phyloP scores from a whole-genome alignment of 257 asterid genomes.

The Thymus mandschuricus region DNA sequence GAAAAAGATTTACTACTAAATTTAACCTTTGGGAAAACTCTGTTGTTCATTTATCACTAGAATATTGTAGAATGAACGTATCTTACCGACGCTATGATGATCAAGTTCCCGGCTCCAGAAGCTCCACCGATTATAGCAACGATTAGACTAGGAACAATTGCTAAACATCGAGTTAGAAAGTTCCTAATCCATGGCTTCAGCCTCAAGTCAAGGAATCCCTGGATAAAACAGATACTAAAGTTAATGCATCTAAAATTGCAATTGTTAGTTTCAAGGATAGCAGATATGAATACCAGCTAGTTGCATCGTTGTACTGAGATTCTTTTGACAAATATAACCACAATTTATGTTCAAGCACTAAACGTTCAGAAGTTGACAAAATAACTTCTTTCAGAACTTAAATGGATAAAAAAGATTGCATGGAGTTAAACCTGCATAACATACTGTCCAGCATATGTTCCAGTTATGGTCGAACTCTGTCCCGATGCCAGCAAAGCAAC shows the following conservation, averaged over 20 bases:
- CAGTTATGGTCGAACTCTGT: slow-evolving; percentile 96
- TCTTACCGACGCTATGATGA: slow-evolving; percentile 82
- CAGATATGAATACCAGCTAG: not conserved
- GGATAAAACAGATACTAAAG: slow-evolving; percentile 11
- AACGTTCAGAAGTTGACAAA: not conserved
- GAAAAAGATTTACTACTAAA: too few relatives aligned
- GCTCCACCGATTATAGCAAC: slow-evolving; percentile 89
- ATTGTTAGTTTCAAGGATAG: not conserved
- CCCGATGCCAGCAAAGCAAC: slow-evolving; percentile 97
- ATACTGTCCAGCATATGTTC: slow-evolving; percentile 96
- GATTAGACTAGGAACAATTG: slow-evolving; percentile 85
- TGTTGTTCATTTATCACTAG: not conserved
- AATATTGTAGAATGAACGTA: not conserved
- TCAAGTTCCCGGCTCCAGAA: slow-evolving; percentile 86
- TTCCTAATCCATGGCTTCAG: slow-evolving; percentile 93
- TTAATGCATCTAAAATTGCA: not conserved
- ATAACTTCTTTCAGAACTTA: not conserved
- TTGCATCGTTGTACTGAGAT: not conserved
- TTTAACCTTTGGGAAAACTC: too few relatives aligned
- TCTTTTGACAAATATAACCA: not conserved
- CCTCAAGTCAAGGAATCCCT: slow-evolving; percentile 95
- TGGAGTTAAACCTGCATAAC: slow-evolving; percentile 81
- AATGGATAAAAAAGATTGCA: slow-evolving; percentile 7
- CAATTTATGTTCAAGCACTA: not conserved
- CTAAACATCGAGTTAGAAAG: slow-evolving; percentile 81